Conservation (phyloP, 2,329 filamentous ascomycete genomes). For the Xylariales sp. region DNA sequence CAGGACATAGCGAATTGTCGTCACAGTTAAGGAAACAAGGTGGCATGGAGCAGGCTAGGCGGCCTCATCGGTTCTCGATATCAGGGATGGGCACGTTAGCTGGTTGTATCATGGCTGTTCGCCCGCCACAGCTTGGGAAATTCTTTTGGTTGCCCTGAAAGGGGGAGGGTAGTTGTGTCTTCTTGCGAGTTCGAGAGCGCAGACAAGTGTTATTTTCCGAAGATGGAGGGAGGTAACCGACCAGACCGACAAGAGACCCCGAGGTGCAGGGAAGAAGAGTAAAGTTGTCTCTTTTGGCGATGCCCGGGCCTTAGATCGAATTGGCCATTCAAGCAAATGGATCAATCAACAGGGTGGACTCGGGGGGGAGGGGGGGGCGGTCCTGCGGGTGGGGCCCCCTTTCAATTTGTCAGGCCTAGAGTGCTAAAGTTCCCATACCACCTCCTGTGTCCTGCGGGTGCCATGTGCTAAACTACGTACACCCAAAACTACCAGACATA, state of each 20-base stretch:
- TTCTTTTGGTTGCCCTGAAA: neutral
- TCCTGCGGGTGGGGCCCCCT: no score
- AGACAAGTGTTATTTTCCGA: no score
- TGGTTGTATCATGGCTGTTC: slow-evolving; percentile 20
- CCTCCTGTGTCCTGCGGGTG: no score
- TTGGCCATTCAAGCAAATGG: slow-evolving; percentile 8
- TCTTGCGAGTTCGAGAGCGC: no score
- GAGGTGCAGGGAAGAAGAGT: neutral
- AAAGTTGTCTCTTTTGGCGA: slow-evolving; percentile 8
- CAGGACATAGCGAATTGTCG: slow-evolving; percentile 60
- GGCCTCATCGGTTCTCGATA: slow-evolving; percentile 25
- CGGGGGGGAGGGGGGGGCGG: no score
- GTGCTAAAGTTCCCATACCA: no score
- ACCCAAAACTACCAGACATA: no score
- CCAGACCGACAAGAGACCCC: neutral
- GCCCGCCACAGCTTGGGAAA: neutral
- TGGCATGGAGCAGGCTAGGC: slow-evolving; percentile 23
- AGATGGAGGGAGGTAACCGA: slow-evolving; percentile 16
- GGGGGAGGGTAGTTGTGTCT: slow-evolving; percentile 6
- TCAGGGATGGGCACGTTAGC: slow-evolving; percentile 16
- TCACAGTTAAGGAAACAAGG: slow-evolving; percentile 13
- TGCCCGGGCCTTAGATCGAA: slow-evolving; percentile 9
- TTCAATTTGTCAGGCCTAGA: no score
- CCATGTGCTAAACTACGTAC: no score
- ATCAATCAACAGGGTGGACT: no score